These are phyloP conservation scores for Blumeria hordei DNA, from an alignment of 2,329 filamentous ascomycete genomes.

Conservation along the genomic window DNA sequence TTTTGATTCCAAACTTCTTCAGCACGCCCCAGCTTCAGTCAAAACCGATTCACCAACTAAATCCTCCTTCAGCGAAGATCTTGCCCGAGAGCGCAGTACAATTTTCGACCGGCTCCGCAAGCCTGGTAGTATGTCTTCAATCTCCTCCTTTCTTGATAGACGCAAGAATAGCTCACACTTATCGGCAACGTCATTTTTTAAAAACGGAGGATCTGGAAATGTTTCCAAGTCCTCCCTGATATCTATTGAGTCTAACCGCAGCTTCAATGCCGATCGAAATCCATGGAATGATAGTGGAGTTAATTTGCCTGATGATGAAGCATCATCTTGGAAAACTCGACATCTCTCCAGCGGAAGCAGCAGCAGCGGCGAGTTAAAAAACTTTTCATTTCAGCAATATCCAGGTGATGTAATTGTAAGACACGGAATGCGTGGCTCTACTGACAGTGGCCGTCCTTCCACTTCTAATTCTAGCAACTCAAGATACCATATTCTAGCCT, in stretches of 20 bases:
- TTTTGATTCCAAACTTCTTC: constrained; percentile 89
- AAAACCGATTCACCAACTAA: constrained; percentile 76
- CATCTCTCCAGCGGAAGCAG: constrained; percentile 40
- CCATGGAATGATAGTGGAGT: constrained; percentile 97
- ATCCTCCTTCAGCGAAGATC: constrained; percentile 57
- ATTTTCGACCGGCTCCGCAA: constrained; percentile 89
- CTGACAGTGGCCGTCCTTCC: constrained; percentile 75
- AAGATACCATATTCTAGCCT: constrained; percentile 86
- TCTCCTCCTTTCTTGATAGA: constrained; percentile 85
- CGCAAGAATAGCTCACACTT: constrained; percentile 85
- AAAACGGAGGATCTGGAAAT: constrained; percentile 55
- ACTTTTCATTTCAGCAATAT: constrained; percentile 31
- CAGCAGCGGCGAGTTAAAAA: constrained; percentile 28
- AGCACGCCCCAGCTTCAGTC: constrained; percentile 64
- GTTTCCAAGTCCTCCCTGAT: constrained; percentile 89
- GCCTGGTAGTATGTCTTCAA: constrained; percentile 79
- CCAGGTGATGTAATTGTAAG: constrained; percentile 65
- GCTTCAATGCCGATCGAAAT: constrained; percentile 74
- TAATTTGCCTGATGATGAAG: constrained; percentile 73
- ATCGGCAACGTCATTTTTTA: constrained; percentile 66
- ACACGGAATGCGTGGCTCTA: constrained; percentile 62
- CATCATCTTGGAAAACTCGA: constrained; percentile 33
- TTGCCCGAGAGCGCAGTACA: constrained; percentile 51
- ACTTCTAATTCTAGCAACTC: constrained; percentile 89
- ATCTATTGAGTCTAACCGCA: constrained; percentile 85